Evolutionary conservation across 2,329 filamentous ascomycete species (phyloP), one percentile per base, ranked within the genome.

Genomic region (Niveomyces coronatus): DNA sequence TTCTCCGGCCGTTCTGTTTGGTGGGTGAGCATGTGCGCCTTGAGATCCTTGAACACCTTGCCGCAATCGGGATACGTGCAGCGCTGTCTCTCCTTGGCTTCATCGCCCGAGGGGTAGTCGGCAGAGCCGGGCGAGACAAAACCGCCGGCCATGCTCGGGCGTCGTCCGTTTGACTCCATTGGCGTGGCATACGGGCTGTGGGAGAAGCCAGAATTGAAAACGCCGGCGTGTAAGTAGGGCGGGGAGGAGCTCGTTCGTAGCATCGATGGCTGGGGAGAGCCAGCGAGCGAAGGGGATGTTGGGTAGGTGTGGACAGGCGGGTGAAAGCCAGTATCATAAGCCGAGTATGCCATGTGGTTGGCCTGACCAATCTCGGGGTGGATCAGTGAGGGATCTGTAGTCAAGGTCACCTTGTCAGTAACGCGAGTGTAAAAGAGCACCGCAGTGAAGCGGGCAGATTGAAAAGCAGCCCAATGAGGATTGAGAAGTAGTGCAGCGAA

Each of bases 11-110:
- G 73, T 64, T 94, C 86, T 42, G 78, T 82, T 61, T 91, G 85
- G 59, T 95, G 88, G 0, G 88, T 95, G 56, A 94, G 74, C 82
- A 93, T 89, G 61, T 95, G 88, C 8, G 88, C 87, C 62, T 89
- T 89, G 46, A 94, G 66, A 53, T 94, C 87, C 63, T 93, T 93
- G 72, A 93, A 93, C 41, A 80, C 71, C 52, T 83, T 79, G 46
- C 86, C 85, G 52, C 87, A 94, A 41, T 89, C 85, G 6, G 82
- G 78, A 53, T 87, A 79, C 1, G 84, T 83, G 66, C 86, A 94
- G 44, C 83, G 71, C 49, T 74, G 71, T 62, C 75, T 76, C 54
- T 85, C 80, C 52, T 82, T 79, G 43, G 66, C 59, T 53, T 82
- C 78, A 39, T 76, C 66, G 41, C 70, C 72, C 54, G 74, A 81